phyloP scores from a whole-genome alignment of 352 stramenopile species.

The Phytopythium helicoides region DNA sequence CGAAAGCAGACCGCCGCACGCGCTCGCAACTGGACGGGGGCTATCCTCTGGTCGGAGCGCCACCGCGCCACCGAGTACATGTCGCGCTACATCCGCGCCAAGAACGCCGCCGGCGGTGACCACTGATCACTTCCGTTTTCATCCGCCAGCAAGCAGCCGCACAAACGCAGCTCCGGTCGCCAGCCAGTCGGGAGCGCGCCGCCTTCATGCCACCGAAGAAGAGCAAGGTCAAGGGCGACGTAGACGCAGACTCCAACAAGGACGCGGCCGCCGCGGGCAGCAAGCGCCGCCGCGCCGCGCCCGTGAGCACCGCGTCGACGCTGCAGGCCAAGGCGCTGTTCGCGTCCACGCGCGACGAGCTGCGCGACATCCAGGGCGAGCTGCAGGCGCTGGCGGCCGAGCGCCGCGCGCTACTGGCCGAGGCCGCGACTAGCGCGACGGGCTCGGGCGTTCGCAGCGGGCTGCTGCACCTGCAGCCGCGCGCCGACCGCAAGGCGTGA shows the following conservation, averaged over 20 bases:
- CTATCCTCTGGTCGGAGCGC: constrained; percentile 84
- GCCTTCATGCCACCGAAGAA: no score
- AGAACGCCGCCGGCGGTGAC: constrained; percentile 36
- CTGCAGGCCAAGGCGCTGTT: constrained; percentile 38
- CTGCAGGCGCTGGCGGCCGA: constrained; percentile 32
- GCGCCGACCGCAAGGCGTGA: constrained; percentile 12
- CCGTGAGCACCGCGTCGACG: constrained; percentile 33
- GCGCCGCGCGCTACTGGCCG: constrained; percentile 27
- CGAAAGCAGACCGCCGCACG: constrained; percentile 20
- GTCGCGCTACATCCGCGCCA: constrained; percentile 76
- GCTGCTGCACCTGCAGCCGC: constrained; percentile 29
- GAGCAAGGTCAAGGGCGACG: no score
- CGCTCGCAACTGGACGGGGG: constrained; percentile 64
- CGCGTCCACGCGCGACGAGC: constrained; percentile 40
- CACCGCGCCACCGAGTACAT: constrained; percentile 84
- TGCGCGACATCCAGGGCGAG: constrained; percentile 44
- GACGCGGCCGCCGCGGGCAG: neutral
- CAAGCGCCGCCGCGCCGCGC: constrained; percentile 1
- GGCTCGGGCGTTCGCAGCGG: constrained; percentile 2
- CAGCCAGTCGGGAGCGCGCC: no score
- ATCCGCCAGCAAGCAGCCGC: no score
- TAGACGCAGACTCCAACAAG: neutral
- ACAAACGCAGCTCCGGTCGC: no score
- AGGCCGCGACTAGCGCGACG: constrained; percentile 12
- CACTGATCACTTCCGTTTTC: neutral